Evolutionary conservation across 495 filamentous ascomycete genomes (phyloP).

Genomic region (Aspergillus sclerotioniger): DNA sequence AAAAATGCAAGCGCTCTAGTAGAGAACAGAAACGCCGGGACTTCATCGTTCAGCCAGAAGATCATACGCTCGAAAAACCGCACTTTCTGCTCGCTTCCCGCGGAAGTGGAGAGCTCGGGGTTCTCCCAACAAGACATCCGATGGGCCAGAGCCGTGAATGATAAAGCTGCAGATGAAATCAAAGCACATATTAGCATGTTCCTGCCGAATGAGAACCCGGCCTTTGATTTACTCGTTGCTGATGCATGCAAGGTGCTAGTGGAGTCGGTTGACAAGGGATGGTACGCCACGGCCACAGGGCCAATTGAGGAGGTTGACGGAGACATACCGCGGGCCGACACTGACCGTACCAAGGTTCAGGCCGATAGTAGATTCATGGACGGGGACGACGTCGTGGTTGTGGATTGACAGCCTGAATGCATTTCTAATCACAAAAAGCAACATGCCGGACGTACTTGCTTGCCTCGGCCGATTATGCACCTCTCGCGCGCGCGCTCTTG

Average conservation of each 20-base stretch:
- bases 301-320: constrained; percentile 21
- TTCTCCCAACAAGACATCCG: constrained; percentile 33
- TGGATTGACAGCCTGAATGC: constrained; percentile 26
- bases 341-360: constrained; percentile 10
- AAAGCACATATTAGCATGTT: constrained; percentile 91
- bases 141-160: constrained; percentile 72
- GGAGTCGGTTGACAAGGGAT: constrained; percentile 45
- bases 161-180: constrained; percentile 73
- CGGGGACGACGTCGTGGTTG: constrained; percentile 39
- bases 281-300: constrained; percentile 35
- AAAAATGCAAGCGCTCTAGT: constrained; percentile 49
- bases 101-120: constrained; percentile 44
- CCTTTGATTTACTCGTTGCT: constrained; percentile 65
- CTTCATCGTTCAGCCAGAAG: constrained; percentile 37
- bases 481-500: background rate
- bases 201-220: constrained; percentile 72
- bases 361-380: constrained; percentile 33
- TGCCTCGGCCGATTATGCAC: no score
- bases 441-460: background rate
- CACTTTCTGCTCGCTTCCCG: constrained; percentile 82
- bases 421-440: background rate
- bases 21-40: constrained; percentile 26
- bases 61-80: constrained; percentile 53
- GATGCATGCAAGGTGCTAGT: constrained; percentile 61
- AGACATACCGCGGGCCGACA: constrained; percentile 16